phyloP scores from a whole-genome alignment of 176 grass and related monocot species.

The Neostapfia colusana region DNA sequence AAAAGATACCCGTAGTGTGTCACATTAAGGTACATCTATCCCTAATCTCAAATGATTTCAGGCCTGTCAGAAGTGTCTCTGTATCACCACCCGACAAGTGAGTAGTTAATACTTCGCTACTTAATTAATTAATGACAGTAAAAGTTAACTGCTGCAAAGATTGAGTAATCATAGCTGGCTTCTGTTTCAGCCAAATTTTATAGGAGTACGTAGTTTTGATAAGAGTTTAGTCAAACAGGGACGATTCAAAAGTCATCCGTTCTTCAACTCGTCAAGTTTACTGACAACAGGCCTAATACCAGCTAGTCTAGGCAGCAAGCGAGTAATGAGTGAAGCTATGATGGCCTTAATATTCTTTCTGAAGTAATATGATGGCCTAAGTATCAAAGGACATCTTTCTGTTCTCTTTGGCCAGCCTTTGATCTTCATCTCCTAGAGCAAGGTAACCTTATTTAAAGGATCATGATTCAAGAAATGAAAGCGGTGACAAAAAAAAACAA shows the following conservation, averaged over 20 bases:
- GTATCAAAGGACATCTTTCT: constrained; percentile 27
- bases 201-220: background rate
- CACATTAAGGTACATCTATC: background rate
- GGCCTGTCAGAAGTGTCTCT: background rate
- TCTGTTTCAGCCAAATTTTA: background rate
- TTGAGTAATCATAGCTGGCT: constrained; percentile 21
- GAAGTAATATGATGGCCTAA: constrained; percentile 26
- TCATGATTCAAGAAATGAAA: constrained; percentile 30
- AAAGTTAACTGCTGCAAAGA: background rate
- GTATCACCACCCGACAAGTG: background rate
- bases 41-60: constrained; percentile 14
- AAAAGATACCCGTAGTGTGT: background rate
- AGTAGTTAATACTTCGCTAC: background rate
- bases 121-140: background rate
- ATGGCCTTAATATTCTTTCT: background rate
- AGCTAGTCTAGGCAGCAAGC: constrained; percentile 16
- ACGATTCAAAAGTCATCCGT: constrained; percentile 4
- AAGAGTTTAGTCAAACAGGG: background rate
- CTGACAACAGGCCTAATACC: constrained; percentile 4
- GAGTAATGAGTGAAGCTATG: constrained; percentile 30
- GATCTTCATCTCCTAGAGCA: constrained; percentile 12
- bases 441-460: constrained; percentile 37
- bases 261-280: constrained; percentile 15
- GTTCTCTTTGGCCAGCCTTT: constrained; percentile 23
- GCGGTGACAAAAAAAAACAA: background rate